A percentile compares a stretch with the other conserved stretches of the same genome.
phyloP scores from a whole-genome alignment of 2,329 filamentous ascomycete species.

The Aspergillus uvarum region DNA sequence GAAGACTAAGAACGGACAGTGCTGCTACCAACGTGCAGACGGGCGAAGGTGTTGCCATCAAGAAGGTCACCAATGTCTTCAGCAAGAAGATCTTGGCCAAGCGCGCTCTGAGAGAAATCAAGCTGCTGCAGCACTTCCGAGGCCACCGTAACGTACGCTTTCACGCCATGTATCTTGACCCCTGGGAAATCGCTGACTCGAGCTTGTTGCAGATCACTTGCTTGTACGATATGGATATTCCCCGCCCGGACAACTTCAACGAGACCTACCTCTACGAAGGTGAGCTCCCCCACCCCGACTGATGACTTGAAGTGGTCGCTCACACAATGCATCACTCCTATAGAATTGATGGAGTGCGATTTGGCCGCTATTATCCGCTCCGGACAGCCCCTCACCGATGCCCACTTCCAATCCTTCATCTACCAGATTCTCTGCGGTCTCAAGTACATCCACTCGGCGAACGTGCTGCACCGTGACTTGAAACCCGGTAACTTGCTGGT shows the following conservation, averaged over 20 bases:
- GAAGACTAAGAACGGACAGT: constrained; percentile 48
- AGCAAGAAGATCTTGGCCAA: constrained; percentile 99
- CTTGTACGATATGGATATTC: constrained; percentile 99
- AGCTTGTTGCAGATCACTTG: constrained; percentile 76
- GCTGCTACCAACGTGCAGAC: constrained; percentile 90
- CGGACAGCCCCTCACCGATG: constrained; percentile 93
- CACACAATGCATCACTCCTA: not conserved
- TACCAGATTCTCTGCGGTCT: constrained; percentile 98
- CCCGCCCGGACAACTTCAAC: constrained; percentile 95
- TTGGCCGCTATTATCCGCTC: constrained; percentile 96
- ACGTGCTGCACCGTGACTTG: constrained; percentile 92
- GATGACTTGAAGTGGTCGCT: no score
- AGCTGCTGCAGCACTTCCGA: constrained; percentile 95
- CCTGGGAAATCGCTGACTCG: constrained; percentile 36
- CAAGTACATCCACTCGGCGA: constrained; percentile 99
- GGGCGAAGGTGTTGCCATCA: constrained; percentile 93
- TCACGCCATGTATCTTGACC: constrained; percentile 2
- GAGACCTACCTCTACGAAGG: constrained; percentile 99
- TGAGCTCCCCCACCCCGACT: constrained; percentile 44
- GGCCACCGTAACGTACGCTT: constrained; percentile 76
- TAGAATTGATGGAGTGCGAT: constrained; percentile 99
- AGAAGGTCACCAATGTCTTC: constrained; percentile 99
- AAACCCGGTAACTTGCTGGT: constrained; percentile 97
- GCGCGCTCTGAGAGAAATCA: constrained; percentile 95
- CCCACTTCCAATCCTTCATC: constrained; percentile 99